These are phyloP conservation scores for Vachellia pachyceras DNA, from an alignment of 306 rosid species.

Conservation along the genomic window DNA sequence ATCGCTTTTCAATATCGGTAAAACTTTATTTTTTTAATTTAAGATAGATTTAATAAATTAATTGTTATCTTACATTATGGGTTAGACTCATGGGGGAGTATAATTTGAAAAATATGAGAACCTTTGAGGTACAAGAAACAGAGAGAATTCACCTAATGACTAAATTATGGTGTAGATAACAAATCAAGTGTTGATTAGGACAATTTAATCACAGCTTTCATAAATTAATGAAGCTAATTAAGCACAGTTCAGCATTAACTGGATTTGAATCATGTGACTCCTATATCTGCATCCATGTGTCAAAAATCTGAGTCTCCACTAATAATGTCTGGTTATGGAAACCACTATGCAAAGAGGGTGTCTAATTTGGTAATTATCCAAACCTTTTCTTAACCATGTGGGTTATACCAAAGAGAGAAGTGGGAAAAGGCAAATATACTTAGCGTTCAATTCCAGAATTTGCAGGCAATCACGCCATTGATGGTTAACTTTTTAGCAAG, in stretches of 20 bases:
- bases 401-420: background rate
- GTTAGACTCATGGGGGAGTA: no score
- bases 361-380: no score
- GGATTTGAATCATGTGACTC: slow-evolving; percentile 24
- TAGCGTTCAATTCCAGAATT: slow-evolving; percentile 10
- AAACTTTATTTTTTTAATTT: no score
- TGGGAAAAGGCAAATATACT: slow-evolving; percentile 22
- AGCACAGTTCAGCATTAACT: slow-evolving; percentile 31
- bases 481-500: slow-evolving; percentile 3
- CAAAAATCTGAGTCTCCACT: background rate
- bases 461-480: slow-evolving; percentile 32
- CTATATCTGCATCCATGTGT: background rate
- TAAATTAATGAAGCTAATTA: slow-evolving; percentile 6
- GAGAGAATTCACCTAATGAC: background rate
- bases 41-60: no score
- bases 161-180: background rate
- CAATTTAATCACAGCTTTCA: background rate
- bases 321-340: background rate
- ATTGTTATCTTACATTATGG: no score
- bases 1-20: no score
- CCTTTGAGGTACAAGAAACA: background rate
- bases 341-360: background rate
- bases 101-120: background rate
- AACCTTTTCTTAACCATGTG: slow-evolving; percentile 9
- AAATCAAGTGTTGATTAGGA: background rate